These are phyloP conservation scores for Dioscorea dumetorum DNA, from an alignment of 106 monocot species.

Conservation along the genomic window DNA sequence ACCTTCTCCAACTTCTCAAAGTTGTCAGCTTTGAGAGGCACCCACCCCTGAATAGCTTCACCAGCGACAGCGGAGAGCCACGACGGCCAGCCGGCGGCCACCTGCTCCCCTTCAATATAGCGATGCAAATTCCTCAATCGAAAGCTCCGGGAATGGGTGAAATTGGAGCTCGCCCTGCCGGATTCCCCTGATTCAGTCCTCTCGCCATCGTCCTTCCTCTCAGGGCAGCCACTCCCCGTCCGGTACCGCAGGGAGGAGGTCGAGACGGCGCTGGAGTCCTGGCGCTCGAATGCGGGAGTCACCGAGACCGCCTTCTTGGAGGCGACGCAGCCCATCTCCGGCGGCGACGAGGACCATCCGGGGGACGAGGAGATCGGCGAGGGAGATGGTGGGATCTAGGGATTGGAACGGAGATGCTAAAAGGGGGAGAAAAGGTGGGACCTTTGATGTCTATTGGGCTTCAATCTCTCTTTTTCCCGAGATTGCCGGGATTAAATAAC, in stretches of 20 bases:
- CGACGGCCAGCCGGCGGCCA: constrained; percentile 66
- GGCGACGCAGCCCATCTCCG: constrained; percentile 39
- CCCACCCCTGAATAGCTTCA: constrained; percentile 67
- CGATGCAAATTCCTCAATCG: constrained; percentile 45
- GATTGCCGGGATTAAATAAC: neutral
- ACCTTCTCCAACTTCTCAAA: constrained; percentile 85
- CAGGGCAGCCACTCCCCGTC: neutral
- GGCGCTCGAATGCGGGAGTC: constrained; percentile 26
- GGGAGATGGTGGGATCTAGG: neutral
- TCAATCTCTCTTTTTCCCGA: neutral
- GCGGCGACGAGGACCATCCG: too few species aligned
- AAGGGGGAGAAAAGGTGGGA: neutral
- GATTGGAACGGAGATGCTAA: neutral
- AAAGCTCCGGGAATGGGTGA: constrained; percentile 16
- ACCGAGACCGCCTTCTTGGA: constrained; percentile 51
- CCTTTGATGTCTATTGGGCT: neutral
- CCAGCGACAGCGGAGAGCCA: constrained; percentile 61
- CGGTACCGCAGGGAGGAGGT: constrained; percentile 1
- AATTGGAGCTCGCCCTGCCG: constrained; percentile 10
- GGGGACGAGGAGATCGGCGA: neutral
- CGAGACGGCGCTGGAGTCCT: constrained; percentile 9
- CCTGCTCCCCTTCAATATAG: constrained; percentile 63
- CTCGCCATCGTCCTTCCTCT: constrained; percentile 18
- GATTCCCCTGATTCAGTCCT: constrained; percentile 8
- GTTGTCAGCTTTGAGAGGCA: constrained; percentile 57